Base-by-base conservation (phyloP, 805 yeast genomes). In the Saccharomyces jurei region DNA sequence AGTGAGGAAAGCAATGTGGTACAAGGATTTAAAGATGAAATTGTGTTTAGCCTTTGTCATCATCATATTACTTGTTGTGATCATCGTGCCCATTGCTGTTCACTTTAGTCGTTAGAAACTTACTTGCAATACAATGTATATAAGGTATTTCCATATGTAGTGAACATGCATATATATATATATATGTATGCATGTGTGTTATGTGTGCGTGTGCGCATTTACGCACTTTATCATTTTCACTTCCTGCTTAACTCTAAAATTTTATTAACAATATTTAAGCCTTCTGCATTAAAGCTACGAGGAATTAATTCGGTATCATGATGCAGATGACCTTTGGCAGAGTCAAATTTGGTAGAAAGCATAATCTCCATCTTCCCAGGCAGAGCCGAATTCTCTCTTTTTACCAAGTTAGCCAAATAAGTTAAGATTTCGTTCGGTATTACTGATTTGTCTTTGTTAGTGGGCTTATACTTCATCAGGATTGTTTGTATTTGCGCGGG, bases 1-100 rank as follows among this genome's bases (percentile, higher is more conserved):
- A 63, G 97, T 92, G 51, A 87, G 98, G 74, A 92, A 90, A 73
- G 95, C 89, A 69, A 92, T 92, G 97, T 92, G 98, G 98, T 87
- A 94, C 87, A 92, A 92, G 73, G 96, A 92, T 70, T 80, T 92
- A 82, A 92, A 92, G 77, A 86, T 92, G 91, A 86, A 95, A 73
- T 74, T 91, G 76, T 92, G 97, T 72, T 74, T 87, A 55, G 85
- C 90, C 57, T 82, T 85, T 48, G 86, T 86, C 28, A 84, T 92
- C 51, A 83, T 92, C 66, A 81, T 91, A 53, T 73, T 91, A 63
- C 73, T 91, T 54, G 86, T 91, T 56, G 95, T 91, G 53, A 81
- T 85, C 60, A 87, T 91, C 61, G 97, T 91, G 47, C 97, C 97
- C 30, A 83, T 92, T 59, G 97, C 87, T 44, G 88, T 91, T 55